Evolutionary conservation across 495 filamentous ascomycete genomes (phyloP), one percentile per base, ranked within the genome.

Genomic region (Elasticomyces elasticus): DNA sequence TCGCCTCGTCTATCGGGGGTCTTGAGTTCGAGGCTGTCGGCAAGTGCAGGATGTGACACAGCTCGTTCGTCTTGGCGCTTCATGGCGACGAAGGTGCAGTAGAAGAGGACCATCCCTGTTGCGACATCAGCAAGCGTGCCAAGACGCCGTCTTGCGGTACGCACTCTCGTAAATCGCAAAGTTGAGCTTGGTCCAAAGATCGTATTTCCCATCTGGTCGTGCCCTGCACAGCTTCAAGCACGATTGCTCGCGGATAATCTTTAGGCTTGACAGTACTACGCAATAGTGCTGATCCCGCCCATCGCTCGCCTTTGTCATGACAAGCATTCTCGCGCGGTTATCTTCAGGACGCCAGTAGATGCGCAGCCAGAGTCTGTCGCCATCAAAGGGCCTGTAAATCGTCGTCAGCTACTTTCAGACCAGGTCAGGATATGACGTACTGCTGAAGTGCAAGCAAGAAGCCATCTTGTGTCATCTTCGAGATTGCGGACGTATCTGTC

Each of bases 81-180:
- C 52, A 94, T 74, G 0, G 84, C 81, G 24, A 86, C 68, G 60
- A 91, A 86, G 0, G 82, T 79, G 67, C 79, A 83, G 66, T 84
- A 86, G 65, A 94, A 92, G 0, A 87, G 70, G 12, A 89, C 85
- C 80, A 94, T 80, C 54, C 70, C 80, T 82, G 38, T 24, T 27
- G 52, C 24, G 26, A 10, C 0, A 1, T 51, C 11, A n/a, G 47
- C 62, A 40, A 66, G 54, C 37, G 52, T 13, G 9, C 25, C 9
- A 7, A 5, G 6, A 13, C 1, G 13, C 27, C 0, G 12, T 19
- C 15, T 24, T 23, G 31, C 26, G 20, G 12, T 19, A 69, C 76
- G 43, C 65, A 81, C 81, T 67, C 65, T 83, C 81, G 49, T 80
- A 79, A 13, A 74, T 72, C 15, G 65, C 66, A 62, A 84, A 84